Percentiles rank a stretch among this genome's conserved stretches.
phyloP scores from a whole-genome alignment of 768 basidiomycete species.

The Coprinopsis marcescibilis region DNA sequence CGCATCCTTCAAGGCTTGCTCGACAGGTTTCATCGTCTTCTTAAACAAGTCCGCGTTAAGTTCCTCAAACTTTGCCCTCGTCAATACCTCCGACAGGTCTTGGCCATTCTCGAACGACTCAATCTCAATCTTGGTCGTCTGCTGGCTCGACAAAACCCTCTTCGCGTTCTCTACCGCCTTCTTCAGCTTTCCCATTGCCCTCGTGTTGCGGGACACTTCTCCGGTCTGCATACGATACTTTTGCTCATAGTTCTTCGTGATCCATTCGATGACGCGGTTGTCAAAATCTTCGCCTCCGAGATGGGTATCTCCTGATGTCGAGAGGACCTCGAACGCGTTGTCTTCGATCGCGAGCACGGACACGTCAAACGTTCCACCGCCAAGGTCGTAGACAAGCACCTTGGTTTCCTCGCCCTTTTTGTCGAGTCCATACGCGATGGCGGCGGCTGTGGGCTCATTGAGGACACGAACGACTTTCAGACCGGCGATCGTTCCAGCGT shows the following conservation, averaged over 20 bases:
- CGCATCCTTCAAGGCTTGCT: constrained; percentile 79
- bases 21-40: constrained; percentile 81
- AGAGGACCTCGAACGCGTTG: constrained; percentile 66
- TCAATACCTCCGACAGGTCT: constrained; percentile 75
- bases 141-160: constrained; percentile 50
- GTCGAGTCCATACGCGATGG: constrained; percentile 66
- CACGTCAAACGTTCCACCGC: constrained; percentile 72
- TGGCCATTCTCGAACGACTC: constrained; percentile 68
- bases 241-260: constrained; percentile 63
- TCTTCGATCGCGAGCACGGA: constrained; percentile 64
- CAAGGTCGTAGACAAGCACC: constrained; percentile 67
- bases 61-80: constrained; percentile 82
- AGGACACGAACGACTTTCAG: constrained; percentile 60
- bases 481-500: constrained; percentile 61
- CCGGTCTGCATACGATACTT: constrained; percentile 41
- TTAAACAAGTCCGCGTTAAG: constrained; percentile 79
- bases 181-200: constrained; percentile 66
- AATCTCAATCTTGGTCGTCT: constrained; percentile 53
- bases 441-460: constrained; percentile 68
- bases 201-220: constrained; percentile 11
- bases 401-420: constrained; percentile 52
- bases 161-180: constrained; percentile 72
- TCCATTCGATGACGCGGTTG: constrained; percentile 67
- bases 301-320: constrained; percentile 68
- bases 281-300: constrained; percentile 70